These are phyloP conservation scores for Podaxis sp. DNA, from an alignment of 768 basidiomycete species.

Conservation along the genomic window DNA sequence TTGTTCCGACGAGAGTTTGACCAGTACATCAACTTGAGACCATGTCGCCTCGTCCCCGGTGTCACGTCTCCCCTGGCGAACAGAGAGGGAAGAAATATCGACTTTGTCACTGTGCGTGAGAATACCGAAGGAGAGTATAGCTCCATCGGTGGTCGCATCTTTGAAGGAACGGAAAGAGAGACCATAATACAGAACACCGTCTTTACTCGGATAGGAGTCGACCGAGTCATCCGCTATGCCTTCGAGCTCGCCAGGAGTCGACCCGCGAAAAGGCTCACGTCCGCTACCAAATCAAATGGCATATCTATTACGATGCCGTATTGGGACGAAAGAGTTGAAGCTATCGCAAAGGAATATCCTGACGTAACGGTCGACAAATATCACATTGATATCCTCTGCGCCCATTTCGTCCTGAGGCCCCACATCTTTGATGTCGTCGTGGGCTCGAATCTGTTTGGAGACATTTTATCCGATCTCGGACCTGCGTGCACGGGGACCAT, in stretches of 20 bases:
- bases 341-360: slow-evolving; percentile 50
- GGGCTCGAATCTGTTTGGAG: slow-evolving; percentile 54
- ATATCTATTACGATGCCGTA: slow-evolving; percentile 49
- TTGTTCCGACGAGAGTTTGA: slow-evolving; percentile 53
- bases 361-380: slow-evolving; percentile 48
- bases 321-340: slow-evolving; percentile 47
- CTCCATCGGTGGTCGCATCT: slow-evolving; percentile 45
- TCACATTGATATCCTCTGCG: slow-evolving; percentile 53
- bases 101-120: slow-evolving; percentile 56
- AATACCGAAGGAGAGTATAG: slow-evolving; percentile 60
- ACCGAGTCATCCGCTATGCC: slow-evolving; percentile 50
- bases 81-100: slow-evolving; percentile 39
- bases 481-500: slow-evolving; percentile 56
- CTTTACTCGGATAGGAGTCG: slow-evolving; percentile 50
- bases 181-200: slow-evolving; percentile 45
- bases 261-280: slow-evolving; percentile 49
- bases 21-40: slow-evolving; percentile 52
- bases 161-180: slow-evolving; percentile 38
- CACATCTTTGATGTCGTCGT: slow-evolving; percentile 56
- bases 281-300: slow-evolving; percentile 54
- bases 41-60: slow-evolving; percentile 47
- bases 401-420: slow-evolving; percentile 45
- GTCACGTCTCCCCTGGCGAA: slow-evolving; percentile 47
- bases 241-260: slow-evolving; percentile 51
- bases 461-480: slow-evolving; percentile 57